Conservation (phyloP, 768 basidiomycete species). For the Leccinum olivaceopallidum region DNA sequence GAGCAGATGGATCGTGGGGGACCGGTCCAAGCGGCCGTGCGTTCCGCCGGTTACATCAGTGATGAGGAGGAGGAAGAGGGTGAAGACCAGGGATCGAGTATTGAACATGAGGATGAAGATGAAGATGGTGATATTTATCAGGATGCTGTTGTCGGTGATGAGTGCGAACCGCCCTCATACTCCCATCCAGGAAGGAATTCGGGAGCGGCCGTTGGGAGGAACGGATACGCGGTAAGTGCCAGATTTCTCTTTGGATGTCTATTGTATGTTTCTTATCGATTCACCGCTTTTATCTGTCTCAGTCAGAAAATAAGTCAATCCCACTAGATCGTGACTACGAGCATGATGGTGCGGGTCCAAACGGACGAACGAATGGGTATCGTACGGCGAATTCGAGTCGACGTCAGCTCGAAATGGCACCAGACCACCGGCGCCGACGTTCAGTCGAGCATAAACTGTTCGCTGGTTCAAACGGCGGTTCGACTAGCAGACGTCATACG, state of each 20-base stretch:
- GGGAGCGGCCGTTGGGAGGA: conserved; percentile 43
- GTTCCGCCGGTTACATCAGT: conserved; percentile 83
- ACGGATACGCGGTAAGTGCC: conserved; percentile 64
- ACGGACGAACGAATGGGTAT: conserved; percentile 21
- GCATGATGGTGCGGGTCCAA: background rate
- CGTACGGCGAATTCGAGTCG: conserved; percentile 45
- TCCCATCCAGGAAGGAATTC: conserved; percentile 44
- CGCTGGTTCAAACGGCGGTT: conserved; percentile 8
- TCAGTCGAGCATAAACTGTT: conserved; percentile 1
- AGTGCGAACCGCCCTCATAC: conserved; percentile 63
- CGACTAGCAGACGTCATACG: conserved; percentile 12
- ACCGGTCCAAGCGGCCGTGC: conserved; percentile 89
- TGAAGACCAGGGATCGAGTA: conserved; percentile 62
- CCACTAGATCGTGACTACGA: conserved; percentile 17
- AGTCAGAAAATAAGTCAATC: conserved; percentile 48
- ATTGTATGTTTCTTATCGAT: background rate
- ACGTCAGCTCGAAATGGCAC: conserved; percentile 74
- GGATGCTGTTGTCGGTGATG: conserved; percentile 38
- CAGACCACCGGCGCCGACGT: conserved; percentile 52
- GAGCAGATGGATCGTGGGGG: conserved; percentile 93
- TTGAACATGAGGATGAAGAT: conserved; percentile 44
- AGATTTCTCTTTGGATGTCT: background rate
- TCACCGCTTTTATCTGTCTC: conserved; percentile 10
- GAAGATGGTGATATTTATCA: conserved; percentile 52
- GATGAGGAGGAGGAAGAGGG: conserved; percentile 68